Evolutionary conservation across 192 early-diverging fungal species (phyloP), one percentile per base, ranked within the genome.

Genomic region (Thamnidium elegans): DNA sequence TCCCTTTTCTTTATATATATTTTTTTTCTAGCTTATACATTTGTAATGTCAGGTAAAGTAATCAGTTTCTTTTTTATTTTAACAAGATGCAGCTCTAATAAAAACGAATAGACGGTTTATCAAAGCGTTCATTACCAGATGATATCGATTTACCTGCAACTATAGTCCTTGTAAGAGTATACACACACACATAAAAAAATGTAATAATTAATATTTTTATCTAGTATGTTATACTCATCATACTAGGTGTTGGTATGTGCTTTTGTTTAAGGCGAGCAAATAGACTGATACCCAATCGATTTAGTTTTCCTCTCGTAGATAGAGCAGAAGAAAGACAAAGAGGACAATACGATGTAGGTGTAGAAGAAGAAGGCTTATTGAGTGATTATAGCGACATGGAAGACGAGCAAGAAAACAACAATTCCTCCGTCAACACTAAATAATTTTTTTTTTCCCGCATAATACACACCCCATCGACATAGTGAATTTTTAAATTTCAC

Each of bases 241-340:
- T 63, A 32, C 34, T 64, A 17, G 62, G 43, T 17, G 15, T 59
- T 51, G 68, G 68, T 7, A 55, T 70, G 61, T 70, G 68, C 55
- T 61, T 64, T 21, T 70, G 68, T 44, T 34, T 70, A 26, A 23
- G 55, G 4, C 54, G 53, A 44, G 68, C 68, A 1, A 70, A 70
- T 26, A 42, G 53, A n/a, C 46, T 70, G 5, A 55, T 70, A 36
- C 68, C 68, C 11, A 70, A 70, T 36, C 23, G 62, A n/a, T 58
- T 58, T 17, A 63, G 36, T 13, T 64, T 70, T 26, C 68, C 68
- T 36, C 44, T 70, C 3, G 47, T 58, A 14, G 36, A 51, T 21
- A 36, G 50, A 20, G 56, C 43, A 21, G 17, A 23, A 52, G 48
- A n/a, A 26, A 45, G 31, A 30, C 14, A 7, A 45, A 47, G 34